A percentile compares a stretch with the other conserved stretches of the same genome.
These are phyloP conservation scores for Pholiota microspora DNA, from an alignment of 768 basidiomycete species.

Conservation along the genomic window DNA sequence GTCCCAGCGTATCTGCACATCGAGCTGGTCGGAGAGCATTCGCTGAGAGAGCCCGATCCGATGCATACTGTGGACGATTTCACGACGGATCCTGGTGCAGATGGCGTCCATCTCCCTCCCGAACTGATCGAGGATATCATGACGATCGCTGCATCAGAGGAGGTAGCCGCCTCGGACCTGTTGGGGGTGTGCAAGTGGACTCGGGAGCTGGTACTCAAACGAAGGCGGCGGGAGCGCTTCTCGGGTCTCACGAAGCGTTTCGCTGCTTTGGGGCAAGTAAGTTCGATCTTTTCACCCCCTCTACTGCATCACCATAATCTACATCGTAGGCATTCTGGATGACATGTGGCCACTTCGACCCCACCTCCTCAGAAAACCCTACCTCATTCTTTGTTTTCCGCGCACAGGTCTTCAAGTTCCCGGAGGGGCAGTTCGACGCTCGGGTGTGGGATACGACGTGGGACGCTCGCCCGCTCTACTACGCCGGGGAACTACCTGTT, in stretches of 20 bases:
- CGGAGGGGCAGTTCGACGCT: not conserved
- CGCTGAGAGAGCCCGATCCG: not conserved
- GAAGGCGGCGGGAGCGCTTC: constrained; percentile 1
- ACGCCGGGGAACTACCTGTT: not conserved
- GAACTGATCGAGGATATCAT: constrained; percentile 9
- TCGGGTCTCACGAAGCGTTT: not conserved
- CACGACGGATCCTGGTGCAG: not conserved
- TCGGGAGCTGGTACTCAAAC: constrained; percentile 3
- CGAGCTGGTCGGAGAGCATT: not conserved
- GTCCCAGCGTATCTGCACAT: constrained; percentile 11
- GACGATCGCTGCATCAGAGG: not conserved
- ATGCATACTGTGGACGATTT: not conserved
- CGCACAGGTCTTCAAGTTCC: constrained; percentile 7
- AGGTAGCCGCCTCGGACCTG: not conserved
- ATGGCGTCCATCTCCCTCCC: not conserved
- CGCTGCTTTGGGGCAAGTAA: constrained; percentile 1
- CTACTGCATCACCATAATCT: not conserved
- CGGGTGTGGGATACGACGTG: not conserved
- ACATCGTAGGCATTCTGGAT: constrained; percentile 9
- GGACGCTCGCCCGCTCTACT: not conserved
- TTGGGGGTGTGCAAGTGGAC: constrained; percentile 1
- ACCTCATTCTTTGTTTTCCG: not conserved
- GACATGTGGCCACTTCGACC: constrained; percentile 9
- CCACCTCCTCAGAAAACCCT: not conserved
- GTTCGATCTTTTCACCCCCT: not conserved